These are phyloP conservation scores for Podila epigama DNA, from an alignment of 192 early-diverging fungal species.

Conservation along the genomic window DNA sequence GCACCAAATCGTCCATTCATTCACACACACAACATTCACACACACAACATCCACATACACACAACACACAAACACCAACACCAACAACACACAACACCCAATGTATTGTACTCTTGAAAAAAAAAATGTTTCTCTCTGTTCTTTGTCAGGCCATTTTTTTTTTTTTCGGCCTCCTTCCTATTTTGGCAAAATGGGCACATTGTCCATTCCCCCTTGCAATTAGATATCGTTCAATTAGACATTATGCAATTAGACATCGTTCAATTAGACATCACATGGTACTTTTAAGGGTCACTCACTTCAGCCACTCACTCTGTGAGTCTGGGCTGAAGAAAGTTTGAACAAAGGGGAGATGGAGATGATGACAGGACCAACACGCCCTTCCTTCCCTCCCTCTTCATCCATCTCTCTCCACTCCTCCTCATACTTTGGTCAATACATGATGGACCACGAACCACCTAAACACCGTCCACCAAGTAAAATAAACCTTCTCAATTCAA, in stretches of 20 bases:
- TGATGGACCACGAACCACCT: conserved; percentile 42
- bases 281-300: too few relatives aligned
- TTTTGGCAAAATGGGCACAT: neutral
- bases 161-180: neutral
- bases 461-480: conserved; percentile 49
- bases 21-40: too few relatives aligned
- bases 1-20: too few relatives aligned
- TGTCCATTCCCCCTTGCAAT: neutral
- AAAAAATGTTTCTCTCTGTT: too few relatives aligned
- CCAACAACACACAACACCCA: too few relatives aligned
- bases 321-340: too few relatives aligned
- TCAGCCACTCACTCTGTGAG: neutral
- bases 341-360: too few relatives aligned
- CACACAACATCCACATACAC: too few relatives aligned
- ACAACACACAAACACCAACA: too few relatives aligned
- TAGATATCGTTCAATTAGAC: neutral
- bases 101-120: too few relatives aligned
- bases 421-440: neutral
- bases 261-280: neutral
- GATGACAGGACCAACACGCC: too few relatives aligned
- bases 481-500: neutral
- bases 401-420: neutral
- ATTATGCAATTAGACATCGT: neutral
- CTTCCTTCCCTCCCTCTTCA: too few relatives aligned
- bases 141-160: neutral